Evolutionary conservation across 352 stramenopile genomes (phyloP).

Genomic region (Paralagenidium karlingii): DNA sequence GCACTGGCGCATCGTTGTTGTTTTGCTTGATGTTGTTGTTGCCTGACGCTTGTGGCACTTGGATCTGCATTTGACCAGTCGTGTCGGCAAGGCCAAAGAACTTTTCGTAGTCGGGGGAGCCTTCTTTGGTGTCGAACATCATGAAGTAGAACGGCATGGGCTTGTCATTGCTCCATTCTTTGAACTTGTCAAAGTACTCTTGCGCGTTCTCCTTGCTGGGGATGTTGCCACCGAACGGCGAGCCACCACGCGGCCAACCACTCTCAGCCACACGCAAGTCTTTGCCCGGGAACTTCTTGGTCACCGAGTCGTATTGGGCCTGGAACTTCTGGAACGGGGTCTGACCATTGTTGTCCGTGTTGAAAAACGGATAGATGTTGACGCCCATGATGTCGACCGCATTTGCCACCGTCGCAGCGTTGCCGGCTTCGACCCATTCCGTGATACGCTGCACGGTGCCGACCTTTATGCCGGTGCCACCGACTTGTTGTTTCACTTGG

Average conservation of each 20-base stretch:
- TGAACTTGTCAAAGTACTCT: conserved; percentile 4
- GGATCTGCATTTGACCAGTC: too few relatives aligned
- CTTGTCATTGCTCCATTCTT: conserved; percentile 1
- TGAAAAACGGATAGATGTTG: conserved; percentile 27
- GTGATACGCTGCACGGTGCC: conserved; percentile 34
- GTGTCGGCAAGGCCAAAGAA: conserved; percentile 31
- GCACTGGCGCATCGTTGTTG: too few relatives aligned
- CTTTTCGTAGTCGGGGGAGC: conserved; percentile 31
- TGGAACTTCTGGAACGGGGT: conserved; percentile 9
- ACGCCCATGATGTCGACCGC: conserved; percentile 19
- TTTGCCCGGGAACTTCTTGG: too few relatives aligned
- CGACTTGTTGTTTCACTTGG: conserved; percentile 29
- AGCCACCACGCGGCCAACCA: conserved; percentile 8
- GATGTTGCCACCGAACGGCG: background rate
- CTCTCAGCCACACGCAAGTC: conserved; percentile 17
- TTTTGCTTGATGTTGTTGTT: too few relatives aligned
- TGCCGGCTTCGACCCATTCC: conserved; percentile 15
- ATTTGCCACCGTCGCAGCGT: conserved; percentile 13
- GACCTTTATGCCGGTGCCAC: conserved; percentile 30
- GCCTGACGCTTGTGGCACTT: too few relatives aligned
- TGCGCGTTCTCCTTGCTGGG: conserved; percentile 2
- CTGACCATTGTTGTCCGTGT: conserved; percentile 6
- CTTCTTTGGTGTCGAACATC: conserved; percentile 3
- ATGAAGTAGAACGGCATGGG: conserved; percentile 7
- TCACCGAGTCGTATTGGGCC: too few relatives aligned